A percentile compares a stretch with the other conserved stretches of the same genome.
These are phyloP conservation scores for Rhododendron mucronatum DNA, from an alignment of 148 eudicot genomes.

Conservation along the genomic window DNA sequence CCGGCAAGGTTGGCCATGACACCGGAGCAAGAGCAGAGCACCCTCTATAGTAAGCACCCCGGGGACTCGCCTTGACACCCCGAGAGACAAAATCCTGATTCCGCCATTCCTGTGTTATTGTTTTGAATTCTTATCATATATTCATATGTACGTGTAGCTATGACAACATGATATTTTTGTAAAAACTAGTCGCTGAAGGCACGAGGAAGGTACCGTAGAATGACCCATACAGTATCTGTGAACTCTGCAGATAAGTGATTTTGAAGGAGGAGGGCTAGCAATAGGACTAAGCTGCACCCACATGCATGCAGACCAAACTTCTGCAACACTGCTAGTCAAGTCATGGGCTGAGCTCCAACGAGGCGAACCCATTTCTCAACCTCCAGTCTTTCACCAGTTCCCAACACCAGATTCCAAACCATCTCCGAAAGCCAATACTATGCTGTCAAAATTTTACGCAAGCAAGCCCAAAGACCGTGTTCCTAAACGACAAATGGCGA, in stretches of 20 bases:
- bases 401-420: conserved; percentile 17
- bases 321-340: conserved; percentile 37
- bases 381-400: conserved; percentile 36
- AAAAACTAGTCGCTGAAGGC: too few relatives aligned
- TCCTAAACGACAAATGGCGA: conserved; percentile 16
- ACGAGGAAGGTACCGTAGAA: background rate
- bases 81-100: too few relatives aligned
- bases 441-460: conserved; percentile 12
- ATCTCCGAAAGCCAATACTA: background rate
- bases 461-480: conserved; percentile 15
- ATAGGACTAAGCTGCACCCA: conserved; percentile 57
- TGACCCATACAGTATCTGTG: too few relatives aligned
- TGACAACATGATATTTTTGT: too few relatives aligned
- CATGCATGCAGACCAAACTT: conserved; percentile 55
- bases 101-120: too few relatives aligned
- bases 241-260: conserved; percentile 47
- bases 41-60: too few relatives aligned
- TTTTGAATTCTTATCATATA: too few relatives aligned
- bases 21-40: too few relatives aligned
- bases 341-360: conserved; percentile 47
- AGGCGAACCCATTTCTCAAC: conserved; percentile 25
- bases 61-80: too few relatives aligned
- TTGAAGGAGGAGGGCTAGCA: conserved; percentile 65
- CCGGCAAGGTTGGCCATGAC: too few relatives aligned
- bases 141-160: too few relatives aligned